Evolutionary conservation across 2,329 filamentous ascomycete species (phyloP), one percentile per base, ranked within the genome.

Genomic region (Magnaporthales sp.): DNA sequence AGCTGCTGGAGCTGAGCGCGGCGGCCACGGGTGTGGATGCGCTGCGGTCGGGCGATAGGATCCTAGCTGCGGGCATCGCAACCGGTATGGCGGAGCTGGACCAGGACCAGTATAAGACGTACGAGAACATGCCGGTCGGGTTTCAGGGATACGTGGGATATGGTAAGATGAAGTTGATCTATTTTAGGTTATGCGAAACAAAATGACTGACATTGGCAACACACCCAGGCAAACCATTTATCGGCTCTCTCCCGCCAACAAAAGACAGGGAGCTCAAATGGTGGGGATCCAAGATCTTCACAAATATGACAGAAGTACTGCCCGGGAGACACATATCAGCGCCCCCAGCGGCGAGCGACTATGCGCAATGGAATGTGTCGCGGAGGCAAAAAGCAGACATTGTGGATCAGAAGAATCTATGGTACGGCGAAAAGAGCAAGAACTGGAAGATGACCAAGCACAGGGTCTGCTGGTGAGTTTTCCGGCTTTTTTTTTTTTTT

Each of bases 381-480:
- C 76, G 75, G 1, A 75, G 76, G 24, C 78, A 89, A 10, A 85
- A 86, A 73, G 77, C 84, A 58, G 87, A 89, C 68, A 85, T 89
- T 31, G 32, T 64, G 54, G 73, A 80, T n/a, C 77, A 84, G 61
- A 84, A 83, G 67, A 76, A 82, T 62, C 79, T 84, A 1, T 88
- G 87, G 69, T 89, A 88, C 70, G 87, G 86, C 9, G 80, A 81
- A 63, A 82, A 83, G 24, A 82, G 83, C 32, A 80, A 79, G 13
- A 73, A 76, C 60, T 89, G 84, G 86, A 81, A 84, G 69, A 82
- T 87, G 75, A 82, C 83, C 67, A 85, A 88, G 72, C 83, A 88
- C 72, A 81, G 88, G 6, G 85, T 90, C 67, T 90, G 87, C 81
- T 90, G 88, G 87, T 89, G 74, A 74, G 83, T 77, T 5, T 46